Evolutionary conservation across 83 land plant genomes (phyloP).

Genomic region (Picea mariana): DNA sequence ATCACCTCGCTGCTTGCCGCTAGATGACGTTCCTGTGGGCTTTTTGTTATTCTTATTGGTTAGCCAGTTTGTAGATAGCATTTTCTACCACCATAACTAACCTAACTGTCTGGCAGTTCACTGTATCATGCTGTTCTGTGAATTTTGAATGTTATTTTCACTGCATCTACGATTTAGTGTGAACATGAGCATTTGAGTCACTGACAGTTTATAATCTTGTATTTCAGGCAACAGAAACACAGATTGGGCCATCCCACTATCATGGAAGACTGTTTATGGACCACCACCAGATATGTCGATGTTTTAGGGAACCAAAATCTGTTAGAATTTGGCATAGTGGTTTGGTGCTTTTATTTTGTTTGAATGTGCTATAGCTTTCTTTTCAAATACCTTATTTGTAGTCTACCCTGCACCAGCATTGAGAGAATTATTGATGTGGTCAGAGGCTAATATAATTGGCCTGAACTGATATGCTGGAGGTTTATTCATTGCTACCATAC

Average conservation of each 20-base stretch:
- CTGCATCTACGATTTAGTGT: not conserved
- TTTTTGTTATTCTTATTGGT: not conserved
- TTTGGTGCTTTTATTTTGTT: not conserved
- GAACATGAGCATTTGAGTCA: not conserved
- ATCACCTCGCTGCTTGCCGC: no score
- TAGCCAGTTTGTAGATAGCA: not conserved
- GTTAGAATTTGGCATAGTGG: not conserved
- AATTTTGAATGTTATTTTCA: no score
- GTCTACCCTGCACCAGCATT: not conserved
- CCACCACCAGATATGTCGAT: constrained; percentile 73
- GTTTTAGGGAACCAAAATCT: constrained; percentile 32
- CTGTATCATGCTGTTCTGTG: not conserved
- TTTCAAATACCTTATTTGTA: not conserved
- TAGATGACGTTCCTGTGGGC: no score
- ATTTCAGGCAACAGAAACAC: constrained; percentile 44
- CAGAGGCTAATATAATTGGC: no score
- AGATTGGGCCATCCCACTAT: constrained; percentile 63
- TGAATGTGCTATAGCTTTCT: not conserved
- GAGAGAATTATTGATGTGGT: no score
- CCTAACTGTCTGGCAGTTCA: not conserved
- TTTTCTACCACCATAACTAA: not conserved
- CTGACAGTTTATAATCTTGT: not conserved
- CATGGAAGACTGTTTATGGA: constrained; percentile 79
- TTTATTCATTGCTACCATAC: no score
- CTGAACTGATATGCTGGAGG: no score